Base-by-base conservation (phyloP, 1,139 yeast genomes). In the Oligophagozyma castellii region DNA sequence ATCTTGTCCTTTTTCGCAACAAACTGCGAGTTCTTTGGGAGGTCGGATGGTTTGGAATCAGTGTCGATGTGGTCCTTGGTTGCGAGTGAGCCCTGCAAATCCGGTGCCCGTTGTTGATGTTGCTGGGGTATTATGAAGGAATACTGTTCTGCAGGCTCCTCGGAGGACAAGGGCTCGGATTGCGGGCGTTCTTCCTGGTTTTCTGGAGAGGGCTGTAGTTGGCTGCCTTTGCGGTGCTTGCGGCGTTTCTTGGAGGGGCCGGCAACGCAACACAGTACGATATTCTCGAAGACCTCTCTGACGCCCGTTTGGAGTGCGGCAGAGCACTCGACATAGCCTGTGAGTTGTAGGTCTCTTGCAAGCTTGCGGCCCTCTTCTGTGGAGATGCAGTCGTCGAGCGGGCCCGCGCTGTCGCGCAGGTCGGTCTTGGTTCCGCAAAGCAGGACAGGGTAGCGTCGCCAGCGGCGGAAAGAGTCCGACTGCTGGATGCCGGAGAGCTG, bases 241-340 rank as follows among this genome's bases (percentile, higher is more conserved):
- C 11, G 39, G 46, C 14, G 74, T 76, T 16, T 79, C 79, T 32
- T 66, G 62, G 34, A 76, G 65, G 6, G 77, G 89, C 1, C 74
- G n/a, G n/a, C n/a, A n/a, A n/a, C n/a, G n/a, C n/a, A n/a, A n/a
- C n/a, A 67, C 43, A 73, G 67, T 28, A 81, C 80, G 12, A 94
- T 93, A 36, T 61, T 73, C 44, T 81, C 93, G 44, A 83, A 83
- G 12, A 83, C 75, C 35, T 76, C 80, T 48, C 76, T 75, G 30
- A 76, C 84, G 15, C 95, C 95, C 35, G 66, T 69, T 55, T 83
- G 95, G 16, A 92, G 77, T 13, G 89, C 79, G n/a, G 95, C 94
- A 3, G 94, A 80, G 55, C 95, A 84, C 58, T 84, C 95, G 39
- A 79, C 61, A 53, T 83, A 79, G 35, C 69, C 71, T 35, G 76